Percentiles rank a stretch among this genome's conserved stretches.
Conservation (phyloP, 1,284 basidiomycete genomes). For the Cryptococcus sp. region DNA sequence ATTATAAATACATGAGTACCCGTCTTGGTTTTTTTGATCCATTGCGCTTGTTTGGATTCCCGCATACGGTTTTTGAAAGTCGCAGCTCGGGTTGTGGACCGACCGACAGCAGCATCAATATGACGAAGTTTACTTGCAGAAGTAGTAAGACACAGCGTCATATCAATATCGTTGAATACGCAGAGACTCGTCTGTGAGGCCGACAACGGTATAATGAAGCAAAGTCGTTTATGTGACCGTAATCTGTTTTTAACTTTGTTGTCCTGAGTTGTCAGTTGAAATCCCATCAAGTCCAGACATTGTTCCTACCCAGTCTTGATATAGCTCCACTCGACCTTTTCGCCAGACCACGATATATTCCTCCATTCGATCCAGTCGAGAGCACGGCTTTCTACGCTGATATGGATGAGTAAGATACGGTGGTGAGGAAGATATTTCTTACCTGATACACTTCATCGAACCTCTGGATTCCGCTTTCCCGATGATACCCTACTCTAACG, state of each 20-base stretch:
- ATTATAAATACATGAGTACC: slow-evolving; percentile 41
- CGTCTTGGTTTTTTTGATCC: slow-evolving; percentile 17
- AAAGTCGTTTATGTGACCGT: slow-evolving; percentile 33
- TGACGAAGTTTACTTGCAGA: slow-evolving; percentile 23
- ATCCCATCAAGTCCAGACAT: neutral
- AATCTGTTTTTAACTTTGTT: slow-evolving; percentile 29
- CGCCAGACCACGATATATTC: slow-evolving; percentile 43
- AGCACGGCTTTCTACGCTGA: slow-evolving; percentile 37
- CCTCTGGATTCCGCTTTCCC: slow-evolving; percentile 18
- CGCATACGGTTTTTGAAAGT: slow-evolving; percentile 21
- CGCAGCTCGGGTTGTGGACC: slow-evolving; percentile 9
- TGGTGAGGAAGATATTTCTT: slow-evolving; percentile 1
- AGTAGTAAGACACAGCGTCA: slow-evolving; percentile 36
- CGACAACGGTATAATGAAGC: slow-evolving; percentile 36
- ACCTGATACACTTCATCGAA: slow-evolving; percentile 39
- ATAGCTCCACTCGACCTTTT: slow-evolving; percentile 39
- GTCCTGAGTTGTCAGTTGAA: slow-evolving; percentile 9
- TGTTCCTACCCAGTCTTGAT: slow-evolving; percentile 36
- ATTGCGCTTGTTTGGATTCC: slow-evolving; percentile 32
- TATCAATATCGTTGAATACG: slow-evolving; percentile 41
- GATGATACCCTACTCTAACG: slow-evolving; percentile 40
- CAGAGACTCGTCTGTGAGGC: slow-evolving; percentile 28
- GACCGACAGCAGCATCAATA: slow-evolving; percentile 9
- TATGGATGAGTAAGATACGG: neutral
- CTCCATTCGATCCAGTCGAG: slow-evolving; percentile 33